These are phyloP conservation scores for Fraxinus angustifolia DNA, from an alignment of 305 asterid genomes.

Conservation along the genomic window DNA sequence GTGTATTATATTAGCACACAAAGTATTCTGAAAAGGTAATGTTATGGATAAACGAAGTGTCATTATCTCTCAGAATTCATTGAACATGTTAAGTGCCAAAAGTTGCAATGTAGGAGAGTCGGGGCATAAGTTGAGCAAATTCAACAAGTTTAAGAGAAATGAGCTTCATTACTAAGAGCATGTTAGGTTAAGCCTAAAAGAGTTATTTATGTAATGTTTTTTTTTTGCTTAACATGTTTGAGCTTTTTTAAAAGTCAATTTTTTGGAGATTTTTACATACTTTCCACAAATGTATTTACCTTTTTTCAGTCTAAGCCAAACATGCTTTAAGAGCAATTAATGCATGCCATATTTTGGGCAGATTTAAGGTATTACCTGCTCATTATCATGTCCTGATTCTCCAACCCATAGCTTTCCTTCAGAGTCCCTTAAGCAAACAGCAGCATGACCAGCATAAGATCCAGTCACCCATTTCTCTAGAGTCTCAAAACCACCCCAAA, in stretches of 20 bases:
- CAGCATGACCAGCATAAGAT: conserved; percentile 89
- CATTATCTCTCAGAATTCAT: neutral
- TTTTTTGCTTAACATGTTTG: neutral
- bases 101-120: neutral
- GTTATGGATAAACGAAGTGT: neutral
- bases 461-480: conserved; percentile 97
- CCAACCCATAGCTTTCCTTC: conserved; percentile 92
- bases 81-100: neutral
- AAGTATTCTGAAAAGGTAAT: neutral
- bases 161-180: neutral
- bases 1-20: neutral
- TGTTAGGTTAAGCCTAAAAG: neutral
- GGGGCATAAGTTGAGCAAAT: neutral
- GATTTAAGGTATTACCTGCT: conserved; percentile 44
- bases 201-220: neutral
- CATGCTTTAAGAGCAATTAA: neutral
- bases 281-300: neutral
- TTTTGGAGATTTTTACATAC: neutral
- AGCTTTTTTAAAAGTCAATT: neutral
- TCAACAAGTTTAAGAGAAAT: neutral
- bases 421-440: conserved; percentile 85
- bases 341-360: conserved; percentile 10
- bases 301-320: neutral
- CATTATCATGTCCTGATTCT: conserved; percentile 92
- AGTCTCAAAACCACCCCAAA: conserved; percentile 97